Percentiles rank a stretch among this genome's conserved stretches.
These are phyloP conservation scores for Ceratobasidium sp. DNA, from an alignment of 1,284 basidiomycete species.

Conservation along the genomic window DNA sequence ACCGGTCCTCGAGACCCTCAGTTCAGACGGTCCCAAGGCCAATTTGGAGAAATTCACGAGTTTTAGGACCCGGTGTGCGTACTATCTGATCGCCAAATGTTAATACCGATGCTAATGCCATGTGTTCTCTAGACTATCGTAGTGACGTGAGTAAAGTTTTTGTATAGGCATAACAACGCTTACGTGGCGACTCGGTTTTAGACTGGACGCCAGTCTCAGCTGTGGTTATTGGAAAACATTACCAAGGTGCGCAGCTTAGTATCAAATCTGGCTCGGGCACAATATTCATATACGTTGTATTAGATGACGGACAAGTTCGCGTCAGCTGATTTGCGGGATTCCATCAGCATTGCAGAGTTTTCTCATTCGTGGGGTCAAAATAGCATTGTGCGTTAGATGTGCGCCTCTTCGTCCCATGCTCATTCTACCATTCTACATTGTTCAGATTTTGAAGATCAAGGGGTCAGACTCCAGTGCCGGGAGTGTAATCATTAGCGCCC, in stretches of 20 bases:
- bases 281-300: no score
- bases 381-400: constrained; percentile 81
- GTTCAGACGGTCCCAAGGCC: constrained; percentile 68
- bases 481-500: constrained; percentile 77
- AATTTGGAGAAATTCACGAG: constrained; percentile 77
- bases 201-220: constrained; percentile 81
- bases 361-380: constrained; percentile 92
- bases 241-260: constrained; percentile 59
- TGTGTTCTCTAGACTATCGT: constrained; percentile 66
- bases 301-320: constrained; percentile 75
- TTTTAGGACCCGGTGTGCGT: constrained; percentile 73
- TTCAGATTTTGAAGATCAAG: constrained; percentile 76
- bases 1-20: constrained; percentile 69
- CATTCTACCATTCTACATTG: no score
- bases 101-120: background rate
- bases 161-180: constrained; percentile 36
- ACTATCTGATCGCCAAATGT: constrained; percentile 41
- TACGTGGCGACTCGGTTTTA: no score
- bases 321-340: constrained; percentile 59
- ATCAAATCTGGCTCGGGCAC: no score
- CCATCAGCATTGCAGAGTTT: constrained; percentile 81
- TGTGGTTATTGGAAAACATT: constrained; percentile 82
- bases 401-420: no score
- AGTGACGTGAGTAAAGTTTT: constrained; percentile 64
- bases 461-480: constrained; percentile 67